These are phyloP conservation scores for Suillus luteus DNA, from an alignment of 768 basidiomycete genomes.

Conservation along the genomic window DNA sequence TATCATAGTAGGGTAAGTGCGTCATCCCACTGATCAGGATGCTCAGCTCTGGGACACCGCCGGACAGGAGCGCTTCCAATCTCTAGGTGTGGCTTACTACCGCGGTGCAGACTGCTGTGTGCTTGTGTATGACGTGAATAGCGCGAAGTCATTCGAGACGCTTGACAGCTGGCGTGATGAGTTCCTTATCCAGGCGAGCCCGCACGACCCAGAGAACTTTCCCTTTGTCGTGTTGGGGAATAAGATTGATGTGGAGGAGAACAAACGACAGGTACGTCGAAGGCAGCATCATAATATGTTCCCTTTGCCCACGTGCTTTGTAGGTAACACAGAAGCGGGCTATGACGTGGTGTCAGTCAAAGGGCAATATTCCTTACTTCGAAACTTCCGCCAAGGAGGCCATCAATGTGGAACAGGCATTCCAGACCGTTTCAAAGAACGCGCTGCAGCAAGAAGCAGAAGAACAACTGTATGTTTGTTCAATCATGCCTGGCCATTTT, in stretches of 20 bases:
- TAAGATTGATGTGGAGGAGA: constrained; percentile 99
- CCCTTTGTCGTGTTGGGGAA: constrained; percentile 99
- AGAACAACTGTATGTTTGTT: constrained; percentile 76
- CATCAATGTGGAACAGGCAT: constrained; percentile 99
- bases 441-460: constrained; percentile 97
- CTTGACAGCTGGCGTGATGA: constrained; percentile 99
- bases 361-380: constrained; percentile 99
- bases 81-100: constrained; percentile 98
- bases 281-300: background rate
- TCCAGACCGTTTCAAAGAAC: constrained; percentile 99
- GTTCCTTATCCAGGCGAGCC: constrained; percentile 97
- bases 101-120: constrained; percentile 99
- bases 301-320: constrained; percentile 7
- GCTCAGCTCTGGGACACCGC: constrained; percentile 96
- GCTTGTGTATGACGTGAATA: constrained; percentile 98
- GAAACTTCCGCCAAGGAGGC: constrained; percentile 99
- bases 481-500: constrained; percentile 1
- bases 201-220: constrained; percentile 99
- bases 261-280: constrained; percentile 84
- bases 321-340: constrained; percentile 99
- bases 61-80: constrained; percentile 99
- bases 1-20: constrained; percentile 5
- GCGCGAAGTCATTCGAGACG: constrained; percentile 96
- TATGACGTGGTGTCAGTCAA: constrained; percentile 99
- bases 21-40: constrained; percentile 4